Conservation (phyloP, 2,329 filamentous ascomycete species). For the Aurifilum marmelostoma region DNA sequence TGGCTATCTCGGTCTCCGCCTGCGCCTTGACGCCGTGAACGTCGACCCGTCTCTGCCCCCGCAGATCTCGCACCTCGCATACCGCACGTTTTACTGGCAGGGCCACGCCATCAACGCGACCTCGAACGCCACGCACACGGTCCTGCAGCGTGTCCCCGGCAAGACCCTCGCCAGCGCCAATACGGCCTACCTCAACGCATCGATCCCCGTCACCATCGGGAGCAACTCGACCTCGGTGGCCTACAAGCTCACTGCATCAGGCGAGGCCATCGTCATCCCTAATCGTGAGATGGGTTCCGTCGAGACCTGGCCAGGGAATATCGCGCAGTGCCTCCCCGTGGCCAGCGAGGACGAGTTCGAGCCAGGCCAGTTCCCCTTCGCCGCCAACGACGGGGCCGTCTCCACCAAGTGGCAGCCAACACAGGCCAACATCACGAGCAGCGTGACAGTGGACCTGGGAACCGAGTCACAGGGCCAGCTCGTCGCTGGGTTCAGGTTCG, state of each 20-base stretch:
- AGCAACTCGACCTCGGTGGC: slow-evolving; percentile 41
- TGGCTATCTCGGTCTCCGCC: slow-evolving; percentile 23
- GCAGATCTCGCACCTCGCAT: slow-evolving; percentile 21
- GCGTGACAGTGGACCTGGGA: slow-evolving; percentile 26
- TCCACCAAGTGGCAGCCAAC: slow-evolving; percentile 29
- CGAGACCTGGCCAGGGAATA: slow-evolving; percentile 60
- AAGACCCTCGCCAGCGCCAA: slow-evolving; percentile 55
- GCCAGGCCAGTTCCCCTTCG: slow-evolving; percentile 70
- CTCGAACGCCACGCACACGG: slow-evolving; percentile 38
- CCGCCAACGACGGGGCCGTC: slow-evolving; percentile 27
- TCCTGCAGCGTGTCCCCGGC: slow-evolving; percentile 26
- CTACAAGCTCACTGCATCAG: slow-evolving; percentile 52
- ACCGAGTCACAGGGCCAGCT: slow-evolving; percentile 9
- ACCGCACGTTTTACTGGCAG: slow-evolving; percentile 29
- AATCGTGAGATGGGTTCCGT: slow-evolving; percentile 62
- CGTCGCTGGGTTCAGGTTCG: slow-evolving; percentile 22
- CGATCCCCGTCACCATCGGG: slow-evolving; percentile 64
- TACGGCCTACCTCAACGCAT: slow-evolving; percentile 51
- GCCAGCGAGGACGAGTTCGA: slow-evolving; percentile 50
- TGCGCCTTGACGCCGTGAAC: slow-evolving; percentile 25
- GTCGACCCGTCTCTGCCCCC: slow-evolving; percentile 25
- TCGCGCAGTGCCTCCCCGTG: slow-evolving; percentile 65
- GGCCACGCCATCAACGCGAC: slow-evolving; percentile 26
- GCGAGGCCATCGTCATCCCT: slow-evolving; percentile 52
- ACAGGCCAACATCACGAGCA: slow-evolving; percentile 22